Conservation (phyloP, 495 filamentous ascomycete species). For the Cercophora sp. region DNA sequence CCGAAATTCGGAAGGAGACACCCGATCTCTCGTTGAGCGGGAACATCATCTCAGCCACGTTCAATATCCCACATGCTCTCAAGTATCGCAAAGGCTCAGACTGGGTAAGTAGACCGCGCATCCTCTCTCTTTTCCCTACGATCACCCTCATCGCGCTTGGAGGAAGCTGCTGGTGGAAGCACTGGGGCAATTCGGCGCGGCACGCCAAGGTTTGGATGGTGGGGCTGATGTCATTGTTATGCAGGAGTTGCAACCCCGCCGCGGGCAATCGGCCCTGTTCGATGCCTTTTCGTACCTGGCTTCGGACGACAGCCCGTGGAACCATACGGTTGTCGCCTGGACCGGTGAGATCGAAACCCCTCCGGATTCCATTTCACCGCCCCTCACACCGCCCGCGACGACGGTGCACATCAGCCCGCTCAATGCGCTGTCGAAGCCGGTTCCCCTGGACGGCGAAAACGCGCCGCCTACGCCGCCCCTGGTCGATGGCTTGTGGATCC, state of each 20-base stretch:
- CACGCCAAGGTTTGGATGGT: conserved; percentile 20
- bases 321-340: conserved; percentile 86
- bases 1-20: conserved; percentile 56
- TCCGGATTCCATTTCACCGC: conserved; percentile 35
- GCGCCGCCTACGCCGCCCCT: conserved; percentile 51
- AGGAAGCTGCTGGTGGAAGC: no score
- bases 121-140: background rate
- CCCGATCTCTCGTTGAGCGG: conserved; percentile 71
- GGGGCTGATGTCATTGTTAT: conserved; percentile 28
- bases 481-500: conserved; percentile 62
- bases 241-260: conserved; percentile 68
- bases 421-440: conserved; percentile 64
- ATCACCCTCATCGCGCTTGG: background rate
- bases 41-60: conserved; percentile 80
- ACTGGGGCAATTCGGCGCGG: background rate
- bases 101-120: conserved; percentile 66
- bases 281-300: conserved; percentile 83
- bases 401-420: conserved; percentile 38
- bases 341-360: conserved; percentile 76
- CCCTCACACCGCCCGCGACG: conserved; percentile 39
- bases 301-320: conserved; percentile 70
- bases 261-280: conserved; percentile 82
- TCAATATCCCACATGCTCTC: conserved; percentile 75
- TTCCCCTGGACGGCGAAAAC: conserved; percentile 60
- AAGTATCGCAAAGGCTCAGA: conserved; percentile 61